These are phyloP conservation scores for Paecilomyces formosus DNA, from an alignment of 2,329 filamentous ascomycete genomes.

Conservation along the genomic window DNA sequence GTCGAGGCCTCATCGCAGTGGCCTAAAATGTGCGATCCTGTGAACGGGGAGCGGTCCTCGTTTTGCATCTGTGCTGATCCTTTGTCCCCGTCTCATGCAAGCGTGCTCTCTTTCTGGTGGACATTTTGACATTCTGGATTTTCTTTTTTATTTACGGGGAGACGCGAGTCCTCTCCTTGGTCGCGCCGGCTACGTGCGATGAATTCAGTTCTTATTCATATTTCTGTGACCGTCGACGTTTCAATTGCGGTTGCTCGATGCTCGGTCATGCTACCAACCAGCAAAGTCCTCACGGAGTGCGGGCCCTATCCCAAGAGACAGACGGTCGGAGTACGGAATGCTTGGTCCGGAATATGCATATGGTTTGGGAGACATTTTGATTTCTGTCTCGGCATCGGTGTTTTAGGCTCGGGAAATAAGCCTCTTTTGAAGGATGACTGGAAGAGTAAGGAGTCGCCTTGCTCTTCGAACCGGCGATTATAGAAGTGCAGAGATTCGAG, in stretches of 20 bases:
- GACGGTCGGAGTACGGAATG: conserved; percentile 1
- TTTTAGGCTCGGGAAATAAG: conserved; percentile 8
- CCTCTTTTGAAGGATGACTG: background rate
- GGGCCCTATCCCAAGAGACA: background rate
- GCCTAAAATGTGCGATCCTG: conserved; percentile 30
- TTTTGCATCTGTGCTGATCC: background rate
- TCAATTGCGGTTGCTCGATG: background rate
- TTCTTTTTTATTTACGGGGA: background rate
- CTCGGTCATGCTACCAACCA: background rate
- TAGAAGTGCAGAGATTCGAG: background rate
- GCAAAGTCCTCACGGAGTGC: background rate
- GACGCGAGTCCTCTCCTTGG: background rate
- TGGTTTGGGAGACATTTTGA: conserved; percentile 2
- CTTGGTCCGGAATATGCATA: background rate
- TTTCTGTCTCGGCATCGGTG: conserved; percentile 4
- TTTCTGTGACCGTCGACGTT: background rate
- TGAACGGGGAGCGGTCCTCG: conserved; percentile 15
- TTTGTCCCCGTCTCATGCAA: conserved; percentile 1
- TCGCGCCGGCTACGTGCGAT: background rate
- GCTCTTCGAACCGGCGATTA: background rate
- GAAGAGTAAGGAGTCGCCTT: background rate
- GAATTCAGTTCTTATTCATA: background rate
- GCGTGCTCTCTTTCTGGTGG: background rate
- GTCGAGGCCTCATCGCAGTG: conserved; percentile 25
- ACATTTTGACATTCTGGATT: background rate